Evolutionary conservation across 176 grass and related monocot genomes (phyloP).

Genomic region (Alopecurus myosuroides): DNA sequence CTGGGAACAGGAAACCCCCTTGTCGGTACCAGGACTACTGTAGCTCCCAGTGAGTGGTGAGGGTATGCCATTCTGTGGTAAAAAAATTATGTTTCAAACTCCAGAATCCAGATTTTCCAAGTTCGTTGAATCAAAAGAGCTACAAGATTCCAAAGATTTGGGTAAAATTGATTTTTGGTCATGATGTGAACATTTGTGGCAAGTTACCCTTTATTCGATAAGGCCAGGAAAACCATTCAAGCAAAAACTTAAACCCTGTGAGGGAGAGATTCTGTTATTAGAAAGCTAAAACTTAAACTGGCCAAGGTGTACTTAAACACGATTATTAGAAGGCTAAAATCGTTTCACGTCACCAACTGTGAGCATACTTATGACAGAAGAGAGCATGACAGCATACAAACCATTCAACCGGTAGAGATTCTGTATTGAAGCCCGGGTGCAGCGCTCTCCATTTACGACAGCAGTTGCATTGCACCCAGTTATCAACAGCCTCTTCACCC

Average conservation of each 20-base stretch:
- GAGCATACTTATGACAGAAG: not conserved
- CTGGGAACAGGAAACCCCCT: too few relatives aligned
- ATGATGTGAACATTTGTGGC: not conserved
- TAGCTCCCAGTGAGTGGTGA: not conserved
- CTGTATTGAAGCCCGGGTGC: constrained; percentile 34
- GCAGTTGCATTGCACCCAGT: constrained; percentile 70
- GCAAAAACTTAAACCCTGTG: too few relatives aligned
- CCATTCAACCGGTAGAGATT: constrained; percentile 56
- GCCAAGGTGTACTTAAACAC: too few relatives aligned
- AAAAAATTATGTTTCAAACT: not conserved
- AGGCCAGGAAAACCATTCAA: too few relatives aligned
- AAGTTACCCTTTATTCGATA: too few relatives aligned
- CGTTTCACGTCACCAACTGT: too few relatives aligned
- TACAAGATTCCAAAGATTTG: too few relatives aligned
- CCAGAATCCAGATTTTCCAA: not conserved
- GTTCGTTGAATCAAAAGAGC: too few relatives aligned
- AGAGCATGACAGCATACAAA: constrained; percentile 21
- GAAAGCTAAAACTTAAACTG: too few relatives aligned
- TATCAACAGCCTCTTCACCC: constrained; percentile 42
- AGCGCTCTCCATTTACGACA: constrained; percentile 77
- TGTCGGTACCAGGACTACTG: not conserved
- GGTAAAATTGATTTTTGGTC: too few relatives aligned
- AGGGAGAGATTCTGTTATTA: too few relatives aligned
- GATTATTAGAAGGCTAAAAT: too few relatives aligned
- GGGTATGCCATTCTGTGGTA: not conserved